phyloP scores from a whole-genome alignment of 495 filamentous ascomycete species.

The Elasticomyces elasticus region DNA sequence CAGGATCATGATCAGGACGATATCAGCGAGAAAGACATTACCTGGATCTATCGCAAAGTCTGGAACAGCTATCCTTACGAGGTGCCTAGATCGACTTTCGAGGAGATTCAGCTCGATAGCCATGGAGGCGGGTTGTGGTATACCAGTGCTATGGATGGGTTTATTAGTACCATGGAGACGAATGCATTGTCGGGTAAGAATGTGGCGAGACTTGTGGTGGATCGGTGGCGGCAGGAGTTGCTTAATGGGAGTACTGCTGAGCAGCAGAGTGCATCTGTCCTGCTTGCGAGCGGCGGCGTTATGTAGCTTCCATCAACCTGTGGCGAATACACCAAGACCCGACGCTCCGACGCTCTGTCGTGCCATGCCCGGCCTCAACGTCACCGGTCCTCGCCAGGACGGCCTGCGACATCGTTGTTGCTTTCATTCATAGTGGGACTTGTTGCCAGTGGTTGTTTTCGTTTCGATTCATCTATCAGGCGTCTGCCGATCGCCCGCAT shows the following conservation, averaged over 20 bases:
- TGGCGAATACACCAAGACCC: too few species aligned
- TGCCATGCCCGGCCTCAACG: too few species aligned
- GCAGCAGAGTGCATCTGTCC: neutral
- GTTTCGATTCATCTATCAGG: too few species aligned
- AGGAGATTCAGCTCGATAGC: constrained; percentile 58
- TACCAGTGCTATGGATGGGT: constrained; percentile 85
- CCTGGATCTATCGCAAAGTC: constrained; percentile 64
- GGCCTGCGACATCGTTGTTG: too few species aligned
- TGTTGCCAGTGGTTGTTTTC: too few species aligned
- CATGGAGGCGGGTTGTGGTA: constrained; percentile 71
- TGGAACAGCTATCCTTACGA: constrained; percentile 84
- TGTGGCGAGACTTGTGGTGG: constrained; percentile 67
- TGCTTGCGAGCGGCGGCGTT: neutral
- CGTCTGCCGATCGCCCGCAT: too few species aligned
- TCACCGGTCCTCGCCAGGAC: too few species aligned
- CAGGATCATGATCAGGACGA: constrained; percentile 6
- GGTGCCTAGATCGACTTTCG: constrained; percentile 76
- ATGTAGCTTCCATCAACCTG: too few species aligned
- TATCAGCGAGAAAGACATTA: constrained; percentile 43
- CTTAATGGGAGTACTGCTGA: neutral
- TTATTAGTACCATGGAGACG: constrained; percentile 98
- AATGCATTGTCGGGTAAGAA: constrained; percentile 93
- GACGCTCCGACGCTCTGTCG: too few species aligned
- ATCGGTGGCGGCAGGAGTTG: constrained; percentile 25
- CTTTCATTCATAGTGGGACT: too few species aligned